Percentiles rank a stretch among this genome's conserved stretches.
Conservation (phyloP, 192 early-diverging fungal species). For the Backusella liffmaniae region DNA sequence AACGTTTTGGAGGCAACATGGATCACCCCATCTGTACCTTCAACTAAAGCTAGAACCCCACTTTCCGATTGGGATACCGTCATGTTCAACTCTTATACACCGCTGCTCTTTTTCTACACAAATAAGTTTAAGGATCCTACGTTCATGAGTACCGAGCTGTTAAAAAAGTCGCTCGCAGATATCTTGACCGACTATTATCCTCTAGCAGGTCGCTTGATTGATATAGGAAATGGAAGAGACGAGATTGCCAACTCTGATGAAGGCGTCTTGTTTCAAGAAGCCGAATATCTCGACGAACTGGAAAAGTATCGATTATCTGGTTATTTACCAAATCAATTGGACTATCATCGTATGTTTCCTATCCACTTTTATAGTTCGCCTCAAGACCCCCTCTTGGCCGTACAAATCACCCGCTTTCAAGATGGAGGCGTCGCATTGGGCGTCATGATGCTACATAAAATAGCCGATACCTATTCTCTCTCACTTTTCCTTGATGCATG, state of each 20-base stretch:
- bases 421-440: constrained; percentile 29
- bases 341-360: constrained; percentile 33
- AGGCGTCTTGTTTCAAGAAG: constrained; percentile 31
- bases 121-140: constrained; percentile 3
- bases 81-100: constrained; percentile 35
- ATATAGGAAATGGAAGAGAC: constrained; percentile 29
- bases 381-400: constrained; percentile 20
- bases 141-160: constrained; percentile 17
- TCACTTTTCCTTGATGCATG: constrained; percentile 26
- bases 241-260: constrained; percentile 23
- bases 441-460: constrained; percentile 32
- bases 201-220: constrained; percentile 18
- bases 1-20: neutral
- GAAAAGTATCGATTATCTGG: constrained; percentile 14
- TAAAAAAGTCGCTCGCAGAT: neutral
- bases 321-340: constrained; percentile 28
- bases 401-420: constrained; percentile 23
- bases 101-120: constrained; percentile 21
- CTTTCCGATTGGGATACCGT: constrained; percentile 33
- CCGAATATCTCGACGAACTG: constrained; percentile 15
- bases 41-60: neutral
- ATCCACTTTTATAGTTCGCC: constrained; percentile 27
- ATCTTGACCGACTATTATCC: constrained; percentile 26
- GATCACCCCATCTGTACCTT: constrained; percentile 12
- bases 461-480: constrained; percentile 27